phyloP scores from a whole-genome alignment of 1,139 yeast species.

The Sugiyamaella japonica region DNA sequence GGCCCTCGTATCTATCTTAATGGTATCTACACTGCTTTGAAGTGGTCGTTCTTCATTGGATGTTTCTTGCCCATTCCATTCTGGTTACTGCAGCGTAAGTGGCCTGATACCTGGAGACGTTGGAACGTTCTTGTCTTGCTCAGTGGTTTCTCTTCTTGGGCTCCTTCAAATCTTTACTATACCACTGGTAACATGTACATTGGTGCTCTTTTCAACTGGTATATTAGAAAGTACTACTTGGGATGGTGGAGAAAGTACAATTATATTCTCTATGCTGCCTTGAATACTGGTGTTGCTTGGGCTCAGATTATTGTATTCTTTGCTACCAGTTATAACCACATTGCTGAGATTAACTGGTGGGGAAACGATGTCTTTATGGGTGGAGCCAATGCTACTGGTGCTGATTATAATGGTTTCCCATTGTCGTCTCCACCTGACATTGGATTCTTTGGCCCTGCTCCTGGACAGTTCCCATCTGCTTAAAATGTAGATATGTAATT shows the following conservation, averaged over 20 bases:
- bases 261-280: constrained; percentile 54
- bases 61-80: constrained; percentile 46
- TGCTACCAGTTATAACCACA: constrained; percentile 50
- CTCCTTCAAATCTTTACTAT: constrained; percentile 56
- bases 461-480: constrained; percentile 39
- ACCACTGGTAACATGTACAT: constrained; percentile 52
- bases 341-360: constrained; percentile 55
- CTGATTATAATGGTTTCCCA: constrained; percentile 41
- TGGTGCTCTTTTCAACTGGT: constrained; percentile 53
- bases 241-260: constrained; percentile 52
- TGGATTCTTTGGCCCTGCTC: constrained; percentile 45
- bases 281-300: constrained; percentile 52
- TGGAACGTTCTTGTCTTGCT: constrained; percentile 16
- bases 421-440: constrained; percentile 44
- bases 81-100: constrained; percentile 41
- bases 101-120: constrained; percentile 42
- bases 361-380: constrained; percentile 50
- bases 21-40: constrained; percentile 43
- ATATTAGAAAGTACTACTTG: constrained; percentile 49
- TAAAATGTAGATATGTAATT: background rate
- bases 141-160: constrained; percentile 41
- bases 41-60: constrained; percentile 43
- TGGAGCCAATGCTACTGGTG: constrained; percentile 44
- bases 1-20: constrained; percentile 59
- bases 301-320: constrained; percentile 49